A percentile compares a stretch with the other conserved stretches of the same genome.
phyloP scores from a whole-genome alignment of 78 protist genomes.

The Dictyostelium capitatum region DNA sequence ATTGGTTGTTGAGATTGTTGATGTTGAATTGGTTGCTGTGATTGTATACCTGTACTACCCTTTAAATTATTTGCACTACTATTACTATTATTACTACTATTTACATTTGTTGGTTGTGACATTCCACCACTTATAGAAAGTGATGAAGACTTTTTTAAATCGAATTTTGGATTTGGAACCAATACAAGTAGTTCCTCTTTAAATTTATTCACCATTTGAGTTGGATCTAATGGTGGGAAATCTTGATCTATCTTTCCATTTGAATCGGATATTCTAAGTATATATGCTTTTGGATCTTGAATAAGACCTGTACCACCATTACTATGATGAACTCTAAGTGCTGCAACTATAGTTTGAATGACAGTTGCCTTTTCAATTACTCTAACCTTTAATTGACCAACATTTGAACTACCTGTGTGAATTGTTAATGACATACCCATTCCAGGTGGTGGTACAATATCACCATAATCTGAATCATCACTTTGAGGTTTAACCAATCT shows the following conservation, averaged over 20 bases:
- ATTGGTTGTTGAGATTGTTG: not conserved
- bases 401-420: slow-evolving; percentile 13
- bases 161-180: slow-evolving; percentile 62
- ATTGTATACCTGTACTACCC: not conserved
- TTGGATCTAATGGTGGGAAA: slow-evolving; percentile 69
- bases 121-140: slow-evolving; percentile 11
- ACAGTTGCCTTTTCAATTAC: slow-evolving; percentile 65
- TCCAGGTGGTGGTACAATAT: slow-evolving; percentile 54
- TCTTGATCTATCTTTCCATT: slow-evolving; percentile 64
- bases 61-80: slow-evolving; percentile 1
- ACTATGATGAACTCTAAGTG: not conserved
- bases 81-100: not conserved
- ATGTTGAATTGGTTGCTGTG: slow-evolving; percentile 2
- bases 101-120: not conserved
- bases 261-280: slow-evolving; percentile 49
- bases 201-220: slow-evolving; percentile 42
- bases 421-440: slow-evolving; percentile 38
- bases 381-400: slow-evolving; percentile 39
- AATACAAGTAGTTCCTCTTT: slow-evolving; percentile 51
- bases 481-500: slow-evolving; percentile 46
- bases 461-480: slow-evolving; percentile 57
- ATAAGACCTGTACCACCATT: not conserved
- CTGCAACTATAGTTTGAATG: slow-evolving; percentile 60
- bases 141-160: slow-evolving; percentile 13
- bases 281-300: slow-evolving; percentile 71